These are phyloP conservation scores for Cnidoscolus chayamansa DNA, from an alignment of 441 rosid species.

Conservation along the genomic window DNA sequence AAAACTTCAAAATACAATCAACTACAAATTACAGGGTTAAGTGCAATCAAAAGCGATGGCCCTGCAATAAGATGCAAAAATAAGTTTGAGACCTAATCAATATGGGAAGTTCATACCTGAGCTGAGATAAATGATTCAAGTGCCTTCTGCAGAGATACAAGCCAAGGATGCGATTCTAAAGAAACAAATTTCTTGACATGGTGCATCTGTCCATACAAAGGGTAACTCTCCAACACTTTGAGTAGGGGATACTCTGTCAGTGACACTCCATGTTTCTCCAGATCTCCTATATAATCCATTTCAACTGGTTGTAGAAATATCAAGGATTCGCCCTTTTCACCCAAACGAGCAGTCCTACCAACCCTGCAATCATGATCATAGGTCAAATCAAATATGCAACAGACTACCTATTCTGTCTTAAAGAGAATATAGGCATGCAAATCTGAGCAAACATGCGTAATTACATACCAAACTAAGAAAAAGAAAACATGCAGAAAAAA, in stretches of 20 bases:
- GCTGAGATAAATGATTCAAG: constrained; percentile 58
- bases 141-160: constrained; percentile 61
- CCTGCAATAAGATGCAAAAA: not conserved
- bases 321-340: constrained; percentile 84
- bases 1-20: not conserved
- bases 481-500: not conserved
- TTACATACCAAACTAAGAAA: not conserved
- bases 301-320: constrained; percentile 87
- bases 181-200: constrained; percentile 46
- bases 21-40: not conserved
- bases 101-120: constrained; percentile 39
- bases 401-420: constrained; percentile 2
- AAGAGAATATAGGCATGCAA: not conserved
- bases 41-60: not conserved
- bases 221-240: constrained; percentile 70
- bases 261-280: constrained; percentile 79
- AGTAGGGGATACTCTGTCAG: constrained; percentile 71
- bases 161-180: constrained; percentile 81
- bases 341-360: constrained; percentile 95
- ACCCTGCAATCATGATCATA: constrained; percentile 55
- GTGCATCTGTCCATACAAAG: constrained; percentile 44
- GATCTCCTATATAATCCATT: constrained; percentile 69
- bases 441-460: not conserved
- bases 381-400: constrained; percentile 18
- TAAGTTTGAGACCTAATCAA: not conserved